These are phyloP conservation scores for Prinsepia uniflora DNA, from an alignment of 306 rosid genomes.

Conservation along the genomic window DNA sequence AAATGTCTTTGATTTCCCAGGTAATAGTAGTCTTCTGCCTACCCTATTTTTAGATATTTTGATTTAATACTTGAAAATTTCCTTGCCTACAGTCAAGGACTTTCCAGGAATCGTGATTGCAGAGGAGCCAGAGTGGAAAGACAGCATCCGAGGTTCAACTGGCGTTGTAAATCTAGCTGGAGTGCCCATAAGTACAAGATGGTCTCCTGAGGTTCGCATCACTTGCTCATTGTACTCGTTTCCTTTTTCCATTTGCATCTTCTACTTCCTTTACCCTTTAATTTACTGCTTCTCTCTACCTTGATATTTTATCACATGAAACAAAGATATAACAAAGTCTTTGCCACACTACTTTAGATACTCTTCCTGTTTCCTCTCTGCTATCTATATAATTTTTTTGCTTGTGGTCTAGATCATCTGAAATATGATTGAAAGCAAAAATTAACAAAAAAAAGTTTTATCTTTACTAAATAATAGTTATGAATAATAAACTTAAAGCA, in stretches of 20 bases:
- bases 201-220: conserved; percentile 81
- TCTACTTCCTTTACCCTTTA: neutral
- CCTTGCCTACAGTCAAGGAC: conserved; percentile 49
- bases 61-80: conserved; percentile 20
- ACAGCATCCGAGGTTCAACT: conserved; percentile 67
- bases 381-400: neutral
- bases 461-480: neutral
- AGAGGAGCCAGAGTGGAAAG: conserved; percentile 81
- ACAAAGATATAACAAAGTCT: neutral
- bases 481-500: neutral
- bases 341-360: neutral
- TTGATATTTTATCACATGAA: neutral
- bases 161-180: conserved; percentile 98
- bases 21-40: neutral
- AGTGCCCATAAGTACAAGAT: conserved; percentile 87
- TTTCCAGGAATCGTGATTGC: conserved; percentile 83
- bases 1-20: neutral
- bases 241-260: neutral
- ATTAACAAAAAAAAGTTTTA: neutral
- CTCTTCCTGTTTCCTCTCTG: neutral
- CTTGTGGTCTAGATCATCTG: neutral
- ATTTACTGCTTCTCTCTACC: neutral
- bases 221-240: conserved; percentile 9
- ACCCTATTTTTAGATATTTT: neutral
- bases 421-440: neutral